Conservation (phyloP, 2,329 filamentous ascomycete species). For the Dothideomycetes sp. region DNA sequence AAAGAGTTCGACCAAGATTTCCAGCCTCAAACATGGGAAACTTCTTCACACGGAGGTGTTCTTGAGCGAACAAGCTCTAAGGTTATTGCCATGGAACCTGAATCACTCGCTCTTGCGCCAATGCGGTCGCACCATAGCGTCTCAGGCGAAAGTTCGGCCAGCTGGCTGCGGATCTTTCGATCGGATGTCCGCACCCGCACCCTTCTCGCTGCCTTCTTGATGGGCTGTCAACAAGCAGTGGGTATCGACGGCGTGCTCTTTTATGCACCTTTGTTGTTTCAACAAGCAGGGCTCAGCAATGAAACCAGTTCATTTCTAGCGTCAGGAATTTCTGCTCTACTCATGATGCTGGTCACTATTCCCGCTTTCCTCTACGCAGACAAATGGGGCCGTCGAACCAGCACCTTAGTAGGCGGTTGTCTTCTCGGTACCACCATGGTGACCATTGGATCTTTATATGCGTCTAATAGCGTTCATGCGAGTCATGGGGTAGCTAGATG, state of each 20-base stretch:
- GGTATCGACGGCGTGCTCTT: conserved; percentile 51
- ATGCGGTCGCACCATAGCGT: conserved; percentile 4
- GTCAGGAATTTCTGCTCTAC: conserved; percentile 48
- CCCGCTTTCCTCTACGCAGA: conserved; percentile 47
- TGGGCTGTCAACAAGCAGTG: conserved; percentile 41
- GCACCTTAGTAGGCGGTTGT: conserved; percentile 44
- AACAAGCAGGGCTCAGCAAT: conserved; percentile 46
- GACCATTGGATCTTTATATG: conserved; percentile 38
- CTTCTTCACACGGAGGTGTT: conserved; percentile 9
- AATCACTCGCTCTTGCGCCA: conserved; percentile 3
- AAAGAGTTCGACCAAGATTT: conserved; percentile 19
- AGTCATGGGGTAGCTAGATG: conserved; percentile 29
- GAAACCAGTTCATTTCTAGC: conserved; percentile 47
- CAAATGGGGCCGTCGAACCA: conserved; percentile 45
- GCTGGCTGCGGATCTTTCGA: conserved; percentile 2
- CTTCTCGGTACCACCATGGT: conserved; percentile 37
- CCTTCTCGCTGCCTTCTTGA: conserved; percentile 40
- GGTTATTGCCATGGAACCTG: not conserved
- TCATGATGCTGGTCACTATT: conserved; percentile 48
- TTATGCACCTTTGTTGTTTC: conserved; percentile 51
- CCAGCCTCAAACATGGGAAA: conserved; percentile 9
- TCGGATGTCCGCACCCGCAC: conserved; percentile 23
- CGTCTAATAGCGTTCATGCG: conserved; percentile 28
- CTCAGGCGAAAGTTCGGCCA: not conserved
- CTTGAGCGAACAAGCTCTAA: conserved; percentile 20